Evolutionary conservation across 768 basidiomycete genomes (phyloP), one percentile per base, ranked within the genome.

Genomic region (Suillus paluster): DNA sequence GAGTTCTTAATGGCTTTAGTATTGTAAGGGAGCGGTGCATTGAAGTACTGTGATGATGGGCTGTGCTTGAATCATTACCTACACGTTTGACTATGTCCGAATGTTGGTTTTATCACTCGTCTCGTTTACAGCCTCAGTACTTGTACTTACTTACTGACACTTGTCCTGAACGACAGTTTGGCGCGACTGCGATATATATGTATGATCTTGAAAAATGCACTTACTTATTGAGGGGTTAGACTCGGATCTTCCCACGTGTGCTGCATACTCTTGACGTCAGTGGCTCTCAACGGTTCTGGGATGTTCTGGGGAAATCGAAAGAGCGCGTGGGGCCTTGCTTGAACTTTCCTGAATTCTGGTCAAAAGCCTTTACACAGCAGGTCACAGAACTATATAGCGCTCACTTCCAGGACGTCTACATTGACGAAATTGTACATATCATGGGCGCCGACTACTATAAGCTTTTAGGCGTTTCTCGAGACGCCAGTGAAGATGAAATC

Each of bases 361-460:
- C 46, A 25, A 12, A 34, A 58, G 23, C 36, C 10, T 55, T 23
- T 30, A 6, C 42, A 34, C 34, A 23, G 4, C 21, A 27, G 21
- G 30, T 30, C 42, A 30, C 57, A 50, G 21, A 17, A 58, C 38
- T 62, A 59, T 50, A 60, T 61, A 64, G 27, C n/a, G 5, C 23
- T 46, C 11, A 36, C 38, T 21, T 41, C 53, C 3, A 12, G 27
- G 14, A 23, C 48, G 8, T 50, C 8, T 30, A 15, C 9, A 27
- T 21, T 52, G 23, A 33, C 57, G 5, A 46, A 36, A 19, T n/a
- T n/a, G n/a, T n/a, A 30, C 30, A 25, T 33, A 59, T 48, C 46
- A 94, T 93, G 91, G 92, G 91, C 64, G 80, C 82, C 69, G 92
- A 97, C 81, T 98, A 96, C 79, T 98, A 98, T 86, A 85, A 88